Evolutionary conservation across 2,329 filamentous ascomycete species (phyloP).

Genomic region (Pestalotiopsis sp.): DNA sequence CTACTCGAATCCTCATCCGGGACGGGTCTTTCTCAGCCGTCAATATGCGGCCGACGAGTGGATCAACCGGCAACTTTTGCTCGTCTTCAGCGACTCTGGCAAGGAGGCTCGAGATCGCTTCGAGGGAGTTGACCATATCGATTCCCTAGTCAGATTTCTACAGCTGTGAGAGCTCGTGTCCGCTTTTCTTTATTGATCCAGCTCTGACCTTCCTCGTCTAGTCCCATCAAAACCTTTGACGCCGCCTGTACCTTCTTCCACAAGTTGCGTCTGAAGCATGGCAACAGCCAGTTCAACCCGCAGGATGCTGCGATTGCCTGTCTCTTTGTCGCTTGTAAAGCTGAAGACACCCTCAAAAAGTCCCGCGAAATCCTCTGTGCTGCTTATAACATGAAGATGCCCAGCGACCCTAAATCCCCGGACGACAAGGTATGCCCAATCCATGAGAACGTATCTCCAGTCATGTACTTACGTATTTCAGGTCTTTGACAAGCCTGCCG

Average conservation of each 20-base stretch:
- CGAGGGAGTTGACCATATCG: slow-evolving; percentile 87
- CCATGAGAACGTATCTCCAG: background rate
- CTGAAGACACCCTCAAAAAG: slow-evolving; percentile 97
- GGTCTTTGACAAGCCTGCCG: slow-evolving; percentile 79
- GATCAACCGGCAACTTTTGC: slow-evolving; percentile 72
- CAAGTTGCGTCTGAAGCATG: slow-evolving; percentile 84
- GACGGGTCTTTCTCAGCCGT: slow-evolving; percentile 40
- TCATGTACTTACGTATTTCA: slow-evolving; percentile 37
- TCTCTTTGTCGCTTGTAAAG: slow-evolving; percentile 92
- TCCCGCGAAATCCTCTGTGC: slow-evolving; percentile 90
- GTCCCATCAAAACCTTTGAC: slow-evolving; percentile 87
- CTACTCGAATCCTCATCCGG: slow-evolving; percentile 24
- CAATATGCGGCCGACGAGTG: slow-evolving; percentile 84
- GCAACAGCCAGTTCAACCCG: slow-evolving; percentile 84
- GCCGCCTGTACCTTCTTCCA: slow-evolving; percentile 93
- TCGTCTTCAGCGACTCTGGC: slow-evolving; percentile 71
- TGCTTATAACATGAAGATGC: slow-evolving; percentile 80
- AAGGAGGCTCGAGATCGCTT: slow-evolving; percentile 81
- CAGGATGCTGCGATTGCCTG: slow-evolving; percentile 86
- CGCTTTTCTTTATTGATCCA: background rate
- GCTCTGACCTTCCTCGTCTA: slow-evolving; percentile 34
- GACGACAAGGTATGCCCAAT: slow-evolving; percentile 74
- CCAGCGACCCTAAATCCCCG: slow-evolving; percentile 67
- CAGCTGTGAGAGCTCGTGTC: slow-evolving; percentile 64
- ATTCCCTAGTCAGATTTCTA: slow-evolving; percentile 77